phyloP scores from a whole-genome alignment of 331 rosid species.

The Rhamnella rubrinervis region DNA sequence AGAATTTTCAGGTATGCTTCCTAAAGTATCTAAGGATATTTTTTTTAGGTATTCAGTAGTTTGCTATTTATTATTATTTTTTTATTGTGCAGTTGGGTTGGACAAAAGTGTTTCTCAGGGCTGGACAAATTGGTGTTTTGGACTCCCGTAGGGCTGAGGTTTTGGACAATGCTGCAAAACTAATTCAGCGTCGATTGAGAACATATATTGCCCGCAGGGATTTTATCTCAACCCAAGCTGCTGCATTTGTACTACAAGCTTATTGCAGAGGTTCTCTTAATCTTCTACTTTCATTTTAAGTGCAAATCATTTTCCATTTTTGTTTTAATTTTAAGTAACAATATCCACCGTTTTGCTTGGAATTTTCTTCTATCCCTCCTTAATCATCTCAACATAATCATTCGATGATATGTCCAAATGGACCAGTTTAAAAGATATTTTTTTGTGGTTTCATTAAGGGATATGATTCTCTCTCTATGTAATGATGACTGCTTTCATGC shows the following conservation, averaged over 20 bases:
- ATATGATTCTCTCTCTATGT: slow-evolving; percentile 9
- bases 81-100: slow-evolving; percentile 69
- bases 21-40: not conserved
- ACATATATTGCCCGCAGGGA: slow-evolving; percentile 67
- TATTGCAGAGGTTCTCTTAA: slow-evolving; percentile 65
- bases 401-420: too few relatives aligned
- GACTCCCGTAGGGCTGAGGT: slow-evolving; percentile 83
- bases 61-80: slow-evolving; percentile 7
- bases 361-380: not conserved
- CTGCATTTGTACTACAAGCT: slow-evolving; percentile 77
- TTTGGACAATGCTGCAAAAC: slow-evolving; percentile 80
- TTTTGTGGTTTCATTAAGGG: too few relatives aligned
- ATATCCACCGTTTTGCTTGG: not conserved
- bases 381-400: too few relatives aligned
- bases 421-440: too few relatives aligned
- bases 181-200: slow-evolving; percentile 61
- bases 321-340: not conserved
- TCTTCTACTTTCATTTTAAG: not conserved
- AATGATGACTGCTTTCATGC: slow-evolving; percentile 23
- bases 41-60: not conserved
- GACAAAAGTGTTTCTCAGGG: slow-evolving; percentile 92
- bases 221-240: slow-evolving; percentile 51
- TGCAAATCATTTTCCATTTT: not conserved
- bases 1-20: slow-evolving; percentile 75
- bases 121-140: slow-evolving; percentile 94